Conservation (phyloP, 805 yeast genomes). For the Saccharomycopsis schoenii region DNA sequence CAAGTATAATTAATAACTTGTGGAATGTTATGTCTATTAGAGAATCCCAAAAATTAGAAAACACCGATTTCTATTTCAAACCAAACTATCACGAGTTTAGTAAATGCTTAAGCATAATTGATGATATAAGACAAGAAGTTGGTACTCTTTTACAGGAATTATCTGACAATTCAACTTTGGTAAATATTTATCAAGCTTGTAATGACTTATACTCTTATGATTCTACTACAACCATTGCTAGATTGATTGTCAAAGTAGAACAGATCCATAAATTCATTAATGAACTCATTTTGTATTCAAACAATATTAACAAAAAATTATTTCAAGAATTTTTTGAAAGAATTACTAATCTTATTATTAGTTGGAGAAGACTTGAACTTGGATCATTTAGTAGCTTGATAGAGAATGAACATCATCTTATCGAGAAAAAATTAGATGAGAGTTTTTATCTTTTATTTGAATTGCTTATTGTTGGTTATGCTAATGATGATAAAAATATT, state of each 20-base stretch:
- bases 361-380: constrained; percentile 87
- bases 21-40: not conserved
- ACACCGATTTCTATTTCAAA: constrained; percentile 22
- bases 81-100: constrained; percentile 27
- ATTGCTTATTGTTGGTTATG: constrained; percentile 46
- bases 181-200: constrained; percentile 52
- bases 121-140: constrained; percentile 36
- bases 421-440: constrained; percentile 46
- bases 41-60: constrained; percentile 16
- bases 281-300: constrained; percentile 84
- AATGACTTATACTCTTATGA: constrained; percentile 58
- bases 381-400: constrained; percentile 78
- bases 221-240: constrained; percentile 61
- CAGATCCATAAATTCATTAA: constrained; percentile 71
- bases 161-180: constrained; percentile 93
- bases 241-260: constrained; percentile 72
- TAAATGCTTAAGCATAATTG: constrained; percentile 42
- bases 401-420: constrained; percentile 44
- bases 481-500: constrained; percentile 28
- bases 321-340: constrained; percentile 44
- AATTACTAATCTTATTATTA: constrained; percentile 60
- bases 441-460: constrained; percentile 95
- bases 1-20: constrained; percentile 6
- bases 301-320: constrained; percentile 60
- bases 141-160: constrained; percentile 48